A percentile compares a stretch with the other conserved stretches of the same genome.
Evolutionary conservation across 192 early-diverging fungal species (phyloP).

Genomic region (Coemansia sp.): DNA sequence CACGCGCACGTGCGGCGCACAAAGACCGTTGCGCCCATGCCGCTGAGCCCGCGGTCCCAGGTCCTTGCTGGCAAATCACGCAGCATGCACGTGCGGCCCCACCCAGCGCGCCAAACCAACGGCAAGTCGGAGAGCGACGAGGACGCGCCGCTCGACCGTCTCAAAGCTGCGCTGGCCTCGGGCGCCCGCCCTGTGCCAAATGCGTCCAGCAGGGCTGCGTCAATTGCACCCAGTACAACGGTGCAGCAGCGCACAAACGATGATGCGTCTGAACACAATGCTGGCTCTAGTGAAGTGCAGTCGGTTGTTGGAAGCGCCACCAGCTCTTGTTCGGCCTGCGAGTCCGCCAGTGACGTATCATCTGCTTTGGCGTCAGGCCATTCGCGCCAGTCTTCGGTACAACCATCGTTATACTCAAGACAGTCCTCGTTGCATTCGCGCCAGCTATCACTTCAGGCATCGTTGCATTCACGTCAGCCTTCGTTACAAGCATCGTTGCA

Average conservation of each 20-base stretch:
- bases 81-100: slow-evolving; percentile 16
- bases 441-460: background rate
- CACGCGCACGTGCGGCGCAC: slow-evolving; percentile 31
- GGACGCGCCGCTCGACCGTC: slow-evolving; percentile 43
- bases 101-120: background rate
- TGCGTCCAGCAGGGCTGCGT: background rate
- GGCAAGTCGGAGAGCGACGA: slow-evolving; percentile 14
- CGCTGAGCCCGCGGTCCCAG: slow-evolving; percentile 17
- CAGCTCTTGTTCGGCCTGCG: background rate
- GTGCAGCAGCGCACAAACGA: background rate
- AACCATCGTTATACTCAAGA: background rate
- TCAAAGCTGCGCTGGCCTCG: slow-evolving; percentile 37
- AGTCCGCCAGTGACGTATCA: background rate
- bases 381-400: background rate
- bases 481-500: background rate
- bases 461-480: background rate
- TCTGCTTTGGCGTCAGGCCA: background rate
- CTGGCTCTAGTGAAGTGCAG: background rate
- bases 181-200: slow-evolving; percentile 5
- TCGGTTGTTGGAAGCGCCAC: background rate
- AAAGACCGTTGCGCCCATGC: slow-evolving; percentile 29
- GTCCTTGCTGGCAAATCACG: slow-evolving; percentile 19
- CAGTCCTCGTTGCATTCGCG: background rate
- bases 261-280: background rate
- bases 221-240: slow-evolving; percentile 6